phyloP scores from a whole-genome alignment of 225 moss, liverwort and hornwort genomes.

The Bryoerythrophyllum caledonicum region DNA sequence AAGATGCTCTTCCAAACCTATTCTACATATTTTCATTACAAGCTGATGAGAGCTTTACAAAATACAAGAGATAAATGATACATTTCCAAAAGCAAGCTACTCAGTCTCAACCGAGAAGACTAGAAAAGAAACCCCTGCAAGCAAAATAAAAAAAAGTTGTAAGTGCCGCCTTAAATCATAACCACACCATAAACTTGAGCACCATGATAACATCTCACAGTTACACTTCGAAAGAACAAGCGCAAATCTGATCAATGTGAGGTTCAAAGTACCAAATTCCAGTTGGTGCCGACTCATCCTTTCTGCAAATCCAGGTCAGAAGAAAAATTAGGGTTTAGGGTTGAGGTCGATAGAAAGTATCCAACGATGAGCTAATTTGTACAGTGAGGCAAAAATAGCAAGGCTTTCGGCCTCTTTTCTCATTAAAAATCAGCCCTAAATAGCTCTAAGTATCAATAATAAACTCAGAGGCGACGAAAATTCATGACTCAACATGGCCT shows the following conservation, averaged over 20 bases:
- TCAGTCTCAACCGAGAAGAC: constrained; percentile 35
- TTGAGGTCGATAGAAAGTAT: neutral
- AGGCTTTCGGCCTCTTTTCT: no score
- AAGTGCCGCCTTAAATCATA: neutral
- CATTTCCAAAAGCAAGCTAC: constrained; percentile 11
- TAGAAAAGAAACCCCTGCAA: constrained; percentile 60
- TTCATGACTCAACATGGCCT: no score
- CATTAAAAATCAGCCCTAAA: no score
- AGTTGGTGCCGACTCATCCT: constrained; percentile 29
- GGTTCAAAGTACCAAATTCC: constrained; percentile 39
- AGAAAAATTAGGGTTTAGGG: neutral
- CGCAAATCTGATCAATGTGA: no score
- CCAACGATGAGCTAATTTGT: no score
- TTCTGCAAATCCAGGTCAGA: constrained; percentile 26
- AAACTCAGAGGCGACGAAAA: no score
- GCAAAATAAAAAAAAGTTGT: constrained; percentile 10
- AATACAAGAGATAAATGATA: constrained; percentile 26
- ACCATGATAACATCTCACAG: neutral
- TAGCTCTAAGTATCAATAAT: no score
- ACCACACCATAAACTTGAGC: neutral
- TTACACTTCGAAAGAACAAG: neutral
- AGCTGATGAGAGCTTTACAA: constrained; percentile 19
- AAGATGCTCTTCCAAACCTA: constrained; percentile 1
- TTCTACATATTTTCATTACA: constrained; percentile 23
- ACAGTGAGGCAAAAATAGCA: no score